Base-by-base conservation (phyloP, 2,329 filamentous ascomycete species). In the Alternaria longipes region DNA sequence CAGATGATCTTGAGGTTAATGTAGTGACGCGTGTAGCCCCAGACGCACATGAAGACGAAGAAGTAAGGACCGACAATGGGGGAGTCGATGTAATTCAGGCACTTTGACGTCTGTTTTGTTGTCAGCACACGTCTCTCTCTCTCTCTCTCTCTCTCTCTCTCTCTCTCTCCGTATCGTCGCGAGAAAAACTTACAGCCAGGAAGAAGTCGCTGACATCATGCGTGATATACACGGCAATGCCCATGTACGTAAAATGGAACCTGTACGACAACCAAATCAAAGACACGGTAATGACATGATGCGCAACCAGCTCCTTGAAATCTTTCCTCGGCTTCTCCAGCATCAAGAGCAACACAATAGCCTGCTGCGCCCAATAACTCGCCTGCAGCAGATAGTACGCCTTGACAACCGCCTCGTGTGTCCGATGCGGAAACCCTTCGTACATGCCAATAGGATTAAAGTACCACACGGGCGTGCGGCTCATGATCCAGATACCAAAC, bases 171-270 rank as follows among this genome's bases (percentile, higher is more conserved):
- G 4, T 30, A 30, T 12, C 28, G 5, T 12, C 1, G 32, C 4
- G 32, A 14, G 32, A 16, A 28, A 18, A n/a, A 78, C 90, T 81
- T 87, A 94, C 91, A 38, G 94, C 94, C 45, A 97, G 86, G 87
- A 97, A 97, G 82, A 97, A 97, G 79, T 97, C 94, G 62, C 90
- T 93, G 64, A 97, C 91, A 76, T 98, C 94, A 80, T 97, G 93
- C 9, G 94, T 97, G 64, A 95, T 93, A 80, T 97, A 98, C 34
- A 98, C 93, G 20, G 93, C 92, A 56, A 97, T 82, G 26, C 94
- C 94, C 78, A 98, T 96, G 81, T 97, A 94, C 20, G 93, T 96
- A 79, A 97, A 98, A 81, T 98, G 94, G 84, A 97, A 98, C 63
- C 93, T 89, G 82, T 97, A 98, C 82, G 91, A 95, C 74, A 94